Conservation (phyloP, 2,329 filamentous ascomycete genomes). For the Xylariaceae sp. region DNA sequence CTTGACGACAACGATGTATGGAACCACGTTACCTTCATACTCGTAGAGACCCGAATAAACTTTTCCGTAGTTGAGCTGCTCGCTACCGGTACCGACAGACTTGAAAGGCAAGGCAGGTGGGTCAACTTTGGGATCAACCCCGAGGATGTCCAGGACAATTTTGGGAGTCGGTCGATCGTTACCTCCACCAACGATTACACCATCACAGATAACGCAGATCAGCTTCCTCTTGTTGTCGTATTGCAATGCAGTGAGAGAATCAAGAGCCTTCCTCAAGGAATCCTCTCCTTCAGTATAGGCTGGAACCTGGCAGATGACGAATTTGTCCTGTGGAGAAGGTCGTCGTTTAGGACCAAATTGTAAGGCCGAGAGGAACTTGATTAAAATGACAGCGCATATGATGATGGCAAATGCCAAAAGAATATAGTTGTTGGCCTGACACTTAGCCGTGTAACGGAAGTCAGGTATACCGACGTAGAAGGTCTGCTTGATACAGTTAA, state of each 20-base stretch:
- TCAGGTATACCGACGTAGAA: slow-evolving; percentile 85
- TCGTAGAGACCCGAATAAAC: slow-evolving; percentile 98
- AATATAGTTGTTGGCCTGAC: slow-evolving; percentile 89
- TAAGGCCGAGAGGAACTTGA: slow-evolving; percentile 91
- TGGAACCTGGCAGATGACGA: slow-evolving; percentile 97
- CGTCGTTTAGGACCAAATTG: slow-evolving; percentile 92
- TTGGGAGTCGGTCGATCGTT: slow-evolving; percentile 97
- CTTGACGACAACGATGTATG: slow-evolving; percentile 94
- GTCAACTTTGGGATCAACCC: slow-evolving; percentile 95
- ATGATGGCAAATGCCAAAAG: slow-evolving; percentile 85
- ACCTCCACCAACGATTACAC: slow-evolving; percentile 92
- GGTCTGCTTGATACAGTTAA: slow-evolving; percentile 79
- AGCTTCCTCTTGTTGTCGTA: slow-evolving; percentile 99
- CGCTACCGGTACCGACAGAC: slow-evolving; percentile 83
- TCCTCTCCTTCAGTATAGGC: slow-evolving; percentile 99
- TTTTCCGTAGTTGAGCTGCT: slow-evolving; percentile 97
- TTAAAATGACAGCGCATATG: slow-evolving; percentile 74
- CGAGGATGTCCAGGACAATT: slow-evolving; percentile 95
- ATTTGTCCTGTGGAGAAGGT: slow-evolving; percentile 92
- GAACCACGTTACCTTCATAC: slow-evolving; percentile 95
- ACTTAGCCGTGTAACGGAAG: slow-evolving; percentile 76
- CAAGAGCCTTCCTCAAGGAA: slow-evolving; percentile 86
- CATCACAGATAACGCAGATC: slow-evolving; percentile 94
- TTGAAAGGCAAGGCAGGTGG: slow-evolving; percentile 93
- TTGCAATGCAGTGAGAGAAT: slow-evolving; percentile 89